Conservation (phyloP, 1,139 yeast species). For the Geotrichum reessii region DNA sequence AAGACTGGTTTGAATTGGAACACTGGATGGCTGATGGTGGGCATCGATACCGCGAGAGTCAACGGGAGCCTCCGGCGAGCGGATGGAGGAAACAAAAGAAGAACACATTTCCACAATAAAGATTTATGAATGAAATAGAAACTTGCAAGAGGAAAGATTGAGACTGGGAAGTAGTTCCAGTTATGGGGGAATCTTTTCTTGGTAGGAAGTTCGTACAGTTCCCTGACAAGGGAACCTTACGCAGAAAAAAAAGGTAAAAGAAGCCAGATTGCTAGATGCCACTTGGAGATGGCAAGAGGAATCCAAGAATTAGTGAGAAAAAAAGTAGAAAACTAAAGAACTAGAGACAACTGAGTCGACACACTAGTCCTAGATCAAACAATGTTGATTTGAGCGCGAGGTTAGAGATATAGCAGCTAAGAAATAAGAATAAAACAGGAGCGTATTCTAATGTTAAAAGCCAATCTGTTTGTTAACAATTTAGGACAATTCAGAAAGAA, state of each 20-base stretch:
- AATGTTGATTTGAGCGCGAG: not conserved
- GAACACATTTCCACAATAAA: not conserved
- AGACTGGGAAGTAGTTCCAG: slow-evolving; percentile 1
- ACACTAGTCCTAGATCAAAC: not conserved
- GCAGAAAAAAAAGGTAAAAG: slow-evolving; percentile 2
- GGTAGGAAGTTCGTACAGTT: slow-evolving; percentile 14
- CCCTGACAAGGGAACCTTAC: slow-evolving; percentile 18
- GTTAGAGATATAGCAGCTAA: not conserved
- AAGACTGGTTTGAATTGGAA: slow-evolving; percentile 23
- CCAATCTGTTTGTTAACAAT: no score
- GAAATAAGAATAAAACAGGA: not conserved
- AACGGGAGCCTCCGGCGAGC: slow-evolving; percentile 13
- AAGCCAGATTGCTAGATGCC: slow-evolving; percentile 15
- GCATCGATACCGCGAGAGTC: slow-evolving; percentile 28
- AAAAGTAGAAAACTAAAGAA: not conserved
- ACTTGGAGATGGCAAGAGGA: slow-evolving; percentile 3
- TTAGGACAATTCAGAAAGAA: not conserved
- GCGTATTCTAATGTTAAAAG: not conserved
- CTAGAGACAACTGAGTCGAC: not conserved
- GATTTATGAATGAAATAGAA: not conserved
- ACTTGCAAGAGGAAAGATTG: not conserved
- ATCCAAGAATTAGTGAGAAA: not conserved
- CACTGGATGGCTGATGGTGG: slow-evolving; percentile 34
- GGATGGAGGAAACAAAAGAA: slow-evolving; percentile 1
- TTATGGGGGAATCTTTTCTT: slow-evolving; percentile 18